These are phyloP conservation scores for Hibiscus mutabilis DNA, from an alignment of 345 rosid species.

Conservation along the genomic window DNA sequence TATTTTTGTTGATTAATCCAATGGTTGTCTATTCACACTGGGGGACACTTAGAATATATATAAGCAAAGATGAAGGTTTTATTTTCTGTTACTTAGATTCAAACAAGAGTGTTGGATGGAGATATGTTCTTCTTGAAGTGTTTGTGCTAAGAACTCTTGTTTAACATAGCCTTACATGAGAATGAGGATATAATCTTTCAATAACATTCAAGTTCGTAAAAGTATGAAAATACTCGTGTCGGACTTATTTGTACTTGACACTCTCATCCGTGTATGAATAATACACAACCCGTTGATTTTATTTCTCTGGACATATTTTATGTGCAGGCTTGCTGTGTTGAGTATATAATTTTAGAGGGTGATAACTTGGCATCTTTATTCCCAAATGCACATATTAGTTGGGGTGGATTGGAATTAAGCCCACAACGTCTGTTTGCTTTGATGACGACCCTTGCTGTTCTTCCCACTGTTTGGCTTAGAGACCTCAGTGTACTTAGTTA, in stretches of 20 bases:
- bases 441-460: constrained; percentile 61
- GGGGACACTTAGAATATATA: not conserved
- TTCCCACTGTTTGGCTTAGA: constrained; percentile 90
- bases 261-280: not conserved
- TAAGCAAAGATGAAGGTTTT: not conserved
- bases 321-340: constrained; percentile 83
- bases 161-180: not conserved
- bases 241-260: not conserved
- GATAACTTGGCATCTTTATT: constrained; percentile 82
- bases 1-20: not conserved
- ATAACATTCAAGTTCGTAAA: no score
- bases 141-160: no score
- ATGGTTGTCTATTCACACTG: not conserved
- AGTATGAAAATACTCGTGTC: no score
- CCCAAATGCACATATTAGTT: constrained; percentile 63
- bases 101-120: no score
- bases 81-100: no score
- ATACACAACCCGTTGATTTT: not conserved
- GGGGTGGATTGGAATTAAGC: constrained; percentile 51
- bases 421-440: constrained; percentile 65
- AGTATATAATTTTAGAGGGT: constrained; percentile 80
- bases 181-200: no score
- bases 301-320: not conserved
- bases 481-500: constrained; percentile 83
- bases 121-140: no score